Evolutionary conservation across 2,329 filamentous ascomycete species (phyloP).

Genomic region (Zasmidium citrigriseum): DNA sequence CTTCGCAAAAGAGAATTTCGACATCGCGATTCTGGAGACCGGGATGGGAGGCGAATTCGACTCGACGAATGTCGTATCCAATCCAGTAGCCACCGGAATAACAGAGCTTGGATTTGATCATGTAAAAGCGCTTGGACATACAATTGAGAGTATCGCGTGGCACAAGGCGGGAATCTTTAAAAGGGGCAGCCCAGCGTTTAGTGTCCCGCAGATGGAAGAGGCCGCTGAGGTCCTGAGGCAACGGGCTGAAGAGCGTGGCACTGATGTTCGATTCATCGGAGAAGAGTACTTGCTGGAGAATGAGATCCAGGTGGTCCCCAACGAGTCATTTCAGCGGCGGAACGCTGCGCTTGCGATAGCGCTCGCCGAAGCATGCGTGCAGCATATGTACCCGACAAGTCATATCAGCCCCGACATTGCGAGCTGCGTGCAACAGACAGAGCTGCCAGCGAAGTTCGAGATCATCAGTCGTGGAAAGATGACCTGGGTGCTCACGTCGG

Average conservation of each 20-base stretch:
- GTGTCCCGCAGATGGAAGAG: slow-evolving; percentile 50
- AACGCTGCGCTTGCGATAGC: background rate
- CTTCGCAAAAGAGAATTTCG: slow-evolving; percentile 74
- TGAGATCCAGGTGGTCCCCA: background rate
- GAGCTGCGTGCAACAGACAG: background rate
- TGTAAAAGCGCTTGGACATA: slow-evolving; percentile 71
- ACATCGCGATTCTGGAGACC: slow-evolving; percentile 79
- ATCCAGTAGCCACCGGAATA: slow-evolving; percentile 69
- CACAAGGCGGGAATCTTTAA: slow-evolving; percentile 88
- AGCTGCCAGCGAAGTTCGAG: background rate
- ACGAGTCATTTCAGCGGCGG: background rate
- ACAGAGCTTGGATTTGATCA: slow-evolving; percentile 84
- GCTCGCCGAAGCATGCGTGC: background rate
- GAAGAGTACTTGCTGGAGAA: background rate
- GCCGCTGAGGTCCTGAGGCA: slow-evolving; percentile 46
- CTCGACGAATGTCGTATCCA: slow-evolving; percentile 76
- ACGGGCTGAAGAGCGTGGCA: slow-evolving; percentile 54
- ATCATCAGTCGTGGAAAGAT: too few relatives aligned
- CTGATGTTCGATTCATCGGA: background rate
- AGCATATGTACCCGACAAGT: background rate
- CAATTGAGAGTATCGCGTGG: slow-evolving; percentile 79
- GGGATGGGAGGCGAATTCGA: slow-evolving; percentile 91
- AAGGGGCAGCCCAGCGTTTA: slow-evolving; percentile 58
- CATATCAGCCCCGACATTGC: background rate
- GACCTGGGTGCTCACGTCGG: too few relatives aligned